Evolutionary conservation across 2,329 filamentous ascomycete genomes (phyloP), one percentile per base, ranked within the genome.

Genomic region (Trichoderma koningiopsis): DNA sequence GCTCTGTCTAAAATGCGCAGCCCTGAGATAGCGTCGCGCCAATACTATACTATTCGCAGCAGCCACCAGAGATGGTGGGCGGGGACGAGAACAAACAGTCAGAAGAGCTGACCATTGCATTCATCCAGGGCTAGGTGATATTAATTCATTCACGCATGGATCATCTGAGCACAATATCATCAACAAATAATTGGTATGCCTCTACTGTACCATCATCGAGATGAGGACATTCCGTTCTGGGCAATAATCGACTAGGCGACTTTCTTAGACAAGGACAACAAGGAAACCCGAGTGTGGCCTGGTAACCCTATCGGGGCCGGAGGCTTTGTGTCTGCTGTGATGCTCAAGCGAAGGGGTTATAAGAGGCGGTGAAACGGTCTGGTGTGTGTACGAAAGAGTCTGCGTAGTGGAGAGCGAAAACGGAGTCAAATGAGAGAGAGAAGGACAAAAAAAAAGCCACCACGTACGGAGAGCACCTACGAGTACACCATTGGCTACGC

Each of bases 341-440:
- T 55, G 63, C 52, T 63, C 52, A 24, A 61, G 35, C 55, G 64
- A 69, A 56, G 68, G 68, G 61, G 55, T 40, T 60, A 69, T 40
- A 60, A 69, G 61, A 53, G 35, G 68, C 68, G 68, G 68, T 69
- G 68, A 69, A 69, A 69, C 62, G 24, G 47, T 19, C 19, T 53
- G 65, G 65, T 55, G 57, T 13, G 47, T 13, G 31, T 22, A 58
- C 27, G 37, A 27, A 57, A 35, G 53, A 57, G 52, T 27, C 37
- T 29, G 31, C 52, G 29, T 49, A 53, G 63, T 58, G 63, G 55
- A 52, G 40, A 37, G 63, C 27, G 37, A 27, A 49, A 49, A 35
- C 63, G 53, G 53, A 47, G 35, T 29, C 53, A 49, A 52, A 22
- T 52, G 63, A 52, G 55, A 52, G n/a, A 35, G 33, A 13, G 33